Conservation (phyloP, 768 basidiomycete genomes). For the Leucocoprinus sp. region DNA sequence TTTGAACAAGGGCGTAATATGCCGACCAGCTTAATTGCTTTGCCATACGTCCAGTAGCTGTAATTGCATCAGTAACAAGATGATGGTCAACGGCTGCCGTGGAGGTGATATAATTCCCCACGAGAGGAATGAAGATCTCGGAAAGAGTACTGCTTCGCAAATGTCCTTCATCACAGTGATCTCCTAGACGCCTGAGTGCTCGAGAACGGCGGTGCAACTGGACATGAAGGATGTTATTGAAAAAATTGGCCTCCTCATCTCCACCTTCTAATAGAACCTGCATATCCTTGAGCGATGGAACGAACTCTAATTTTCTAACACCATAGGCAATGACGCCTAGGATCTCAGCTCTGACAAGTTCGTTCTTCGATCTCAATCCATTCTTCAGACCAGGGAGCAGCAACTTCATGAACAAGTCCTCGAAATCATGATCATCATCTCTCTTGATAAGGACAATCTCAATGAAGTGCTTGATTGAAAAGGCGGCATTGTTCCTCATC, state of each 20-base stretch:
- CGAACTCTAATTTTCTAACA: slow-evolving; percentile 51
- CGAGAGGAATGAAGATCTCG: slow-evolving; percentile 82
- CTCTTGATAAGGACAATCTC: slow-evolving; percentile 39
- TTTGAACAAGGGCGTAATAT: slow-evolving; percentile 73
- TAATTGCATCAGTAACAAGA: slow-evolving; percentile 84
- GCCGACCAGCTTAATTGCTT: slow-evolving; percentile 74
- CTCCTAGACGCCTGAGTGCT: slow-evolving; percentile 78
- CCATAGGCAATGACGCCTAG: slow-evolving; percentile 72
- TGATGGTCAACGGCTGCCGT: slow-evolving; percentile 68
- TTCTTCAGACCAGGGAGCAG: slow-evolving; percentile 77
- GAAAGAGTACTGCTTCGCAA: slow-evolving; percentile 63
- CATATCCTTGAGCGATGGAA: slow-evolving; percentile 70
- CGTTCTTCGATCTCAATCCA: slow-evolving; percentile 69
- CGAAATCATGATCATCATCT: slow-evolving; percentile 32
- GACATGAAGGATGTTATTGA: slow-evolving; percentile 91
- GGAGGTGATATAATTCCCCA: slow-evolving; percentile 70
- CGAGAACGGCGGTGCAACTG: slow-evolving; percentile 85
- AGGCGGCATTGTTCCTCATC: slow-evolving; percentile 74
- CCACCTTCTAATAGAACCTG: slow-evolving; percentile 71
- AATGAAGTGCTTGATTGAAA: slow-evolving; percentile 70
- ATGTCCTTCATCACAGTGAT: slow-evolving; percentile 57
- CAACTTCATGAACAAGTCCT: slow-evolving; percentile 49
- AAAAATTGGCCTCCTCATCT: slow-evolving; percentile 93
- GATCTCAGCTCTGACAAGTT: slow-evolving; percentile 81
- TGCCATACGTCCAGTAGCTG: slow-evolving; percentile 69